phyloP scores from a whole-genome alignment of 164 flowering plant species.

The Magnolia changhungtana region DNA sequence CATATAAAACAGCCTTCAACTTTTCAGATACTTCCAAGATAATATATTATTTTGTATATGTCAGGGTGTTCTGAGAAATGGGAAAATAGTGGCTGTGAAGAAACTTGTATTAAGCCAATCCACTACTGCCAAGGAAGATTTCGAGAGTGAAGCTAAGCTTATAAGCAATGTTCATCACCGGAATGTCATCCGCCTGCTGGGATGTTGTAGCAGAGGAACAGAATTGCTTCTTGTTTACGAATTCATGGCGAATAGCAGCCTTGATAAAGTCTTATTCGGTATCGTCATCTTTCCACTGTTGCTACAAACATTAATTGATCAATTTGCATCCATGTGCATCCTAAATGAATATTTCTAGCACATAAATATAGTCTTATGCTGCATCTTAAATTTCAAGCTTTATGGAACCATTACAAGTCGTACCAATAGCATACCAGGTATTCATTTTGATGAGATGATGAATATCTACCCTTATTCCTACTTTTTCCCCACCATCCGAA shows the following conservation, averaged over 20 bases:
- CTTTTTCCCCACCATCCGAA: too few species aligned
- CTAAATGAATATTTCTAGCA: too few species aligned
- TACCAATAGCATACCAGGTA: too few species aligned
- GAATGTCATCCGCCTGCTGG: constrained; percentile 53
- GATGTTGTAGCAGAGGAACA: constrained; percentile 49
- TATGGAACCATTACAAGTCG: too few species aligned
- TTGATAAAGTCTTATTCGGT: constrained; percentile 55
- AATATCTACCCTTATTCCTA: too few species aligned
- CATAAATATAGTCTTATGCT: too few species aligned
- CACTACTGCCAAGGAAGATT: constrained; percentile 30
- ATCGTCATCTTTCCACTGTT: constrained; percentile 1
- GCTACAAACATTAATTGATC: background rate
- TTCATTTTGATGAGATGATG: too few species aligned
- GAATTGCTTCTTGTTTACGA: constrained; percentile 50
- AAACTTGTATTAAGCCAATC: constrained; percentile 32
- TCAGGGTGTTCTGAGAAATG: constrained; percentile 47
- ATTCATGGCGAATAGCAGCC: constrained; percentile 55
- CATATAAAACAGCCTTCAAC: background rate
- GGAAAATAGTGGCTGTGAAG: constrained; percentile 55
- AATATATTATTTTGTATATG: background rate
- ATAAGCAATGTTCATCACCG: constrained; percentile 61
- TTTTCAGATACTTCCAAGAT: background rate
- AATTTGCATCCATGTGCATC: background rate
- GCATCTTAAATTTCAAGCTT: too few species aligned
- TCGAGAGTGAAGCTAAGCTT: constrained; percentile 50